Evolutionary conservation across 1,139 yeast genomes (phyloP), one percentile per base, ranked within the genome.

Genomic region (Tardiomyces depauwii): DNA sequence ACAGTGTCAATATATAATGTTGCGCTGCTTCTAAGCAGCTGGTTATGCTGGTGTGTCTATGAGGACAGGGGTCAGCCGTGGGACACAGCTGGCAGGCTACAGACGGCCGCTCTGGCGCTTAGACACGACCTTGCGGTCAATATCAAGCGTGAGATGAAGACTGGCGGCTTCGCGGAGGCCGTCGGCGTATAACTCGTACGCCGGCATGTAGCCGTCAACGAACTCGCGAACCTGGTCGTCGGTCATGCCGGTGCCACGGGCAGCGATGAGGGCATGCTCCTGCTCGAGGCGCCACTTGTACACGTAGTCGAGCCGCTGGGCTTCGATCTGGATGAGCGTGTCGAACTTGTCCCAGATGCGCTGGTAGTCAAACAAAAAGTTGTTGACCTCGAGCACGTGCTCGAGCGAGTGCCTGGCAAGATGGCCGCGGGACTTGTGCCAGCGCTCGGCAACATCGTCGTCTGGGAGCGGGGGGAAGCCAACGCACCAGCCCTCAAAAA

Each of bases 401-500:
- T 61, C 58, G 19, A 64, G 55, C 18, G 59, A 52, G 19, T 48
- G 47, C 30, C 55, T 44, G 19, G 45, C 33, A 27, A 40, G 27
- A 44, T 19, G 33, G 21, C 16, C 40, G 14, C 40, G 16, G 1
- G 41, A 25, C 1, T 23, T 18, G 6, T 30, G 25, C 13, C 40
- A 14, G 21, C 41, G 40, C 13, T 41, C 21, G 18, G 51, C 51
- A 18, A 67, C 49, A 5, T 54, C 60, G 2, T 60, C 64, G 14
- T 65, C 66, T 18, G 66, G 52, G 18, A 74, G 55, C 1, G 89
- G 74, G 32, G 59, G 54, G 61, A 78, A 89, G 1, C 97, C 97
- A 23, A 80, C 76, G 64, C 89, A 87, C 98, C 98, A 91, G 1
- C 98, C 98, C 65, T 91, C 98, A 45, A 91, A 72, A 6, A 91